Evolutionary conservation across 306 rosid genomes (phyloP), one percentile per base, ranked within the genome.

Genomic region (Senna tora): DNA sequence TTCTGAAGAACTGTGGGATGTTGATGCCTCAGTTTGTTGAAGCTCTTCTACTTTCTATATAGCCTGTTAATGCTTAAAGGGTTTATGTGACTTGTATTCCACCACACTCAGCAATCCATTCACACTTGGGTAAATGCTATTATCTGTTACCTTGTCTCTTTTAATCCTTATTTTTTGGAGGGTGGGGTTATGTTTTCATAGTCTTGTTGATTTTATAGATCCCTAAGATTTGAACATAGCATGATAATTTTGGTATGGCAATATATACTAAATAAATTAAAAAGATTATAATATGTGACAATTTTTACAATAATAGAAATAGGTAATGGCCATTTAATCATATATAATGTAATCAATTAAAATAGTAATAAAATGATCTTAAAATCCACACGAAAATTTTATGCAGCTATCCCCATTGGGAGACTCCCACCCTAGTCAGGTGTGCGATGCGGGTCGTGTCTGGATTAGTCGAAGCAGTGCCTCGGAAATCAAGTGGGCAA

Each of bases 1-100:
- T 67, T 82, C 87, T 13, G 88, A 87, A 76, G 89, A 85, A 51
- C 22, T 72, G 56, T 79, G 72, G 12, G 86, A 87, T 72, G 72
- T 82, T 39, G 80, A 79, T 71, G 82, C 82, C 49, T 81, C 86
- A 20, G 57, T 76, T 67, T 81, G 84, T 70, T 87, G 30, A 77
- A 87, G 76, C 53, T 60, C 65, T 58, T 25, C 28, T 66, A 39
- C 62, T 39, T 41, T 30, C 42, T 21, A 33, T 69, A 36, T 74
- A 22, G 16, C 55, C 7, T 2, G 42, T 52, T 20, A 69, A 39
- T 38, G 21, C 56, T 62, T 55, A 57, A 66, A 66, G 50, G 68
- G 43, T 42, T 55, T 77, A 39, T 50, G 42, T 56, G 49, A 43
- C 39, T 43, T 58, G 19, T 60, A 45, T 45, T n/a, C 55, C 34